Evolutionary conservation across 2,329 filamentous ascomycete genomes (phyloP).

Genomic region (Trichoderma simmonsii): DNA sequence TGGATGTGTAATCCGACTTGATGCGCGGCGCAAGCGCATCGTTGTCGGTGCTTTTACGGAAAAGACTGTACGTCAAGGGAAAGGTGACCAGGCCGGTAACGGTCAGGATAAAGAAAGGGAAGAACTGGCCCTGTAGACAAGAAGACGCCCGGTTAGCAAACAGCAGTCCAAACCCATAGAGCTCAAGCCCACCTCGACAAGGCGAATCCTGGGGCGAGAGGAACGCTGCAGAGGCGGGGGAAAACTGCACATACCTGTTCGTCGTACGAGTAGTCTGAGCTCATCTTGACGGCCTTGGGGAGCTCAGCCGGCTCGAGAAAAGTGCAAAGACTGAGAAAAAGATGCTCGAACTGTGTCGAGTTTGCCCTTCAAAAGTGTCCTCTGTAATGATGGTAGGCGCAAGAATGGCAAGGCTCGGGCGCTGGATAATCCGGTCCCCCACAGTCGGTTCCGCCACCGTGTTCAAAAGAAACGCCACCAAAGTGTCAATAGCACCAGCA

Average conservation of each 20-base stretch:
- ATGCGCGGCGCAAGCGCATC: constrained; percentile 80
- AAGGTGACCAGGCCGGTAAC: constrained; percentile 83
- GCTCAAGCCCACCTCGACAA: constrained; percentile 12
- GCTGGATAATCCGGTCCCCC: constrained; percentile 34
- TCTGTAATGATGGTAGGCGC: constrained; percentile 16
- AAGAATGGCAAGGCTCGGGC: constrained; percentile 24
- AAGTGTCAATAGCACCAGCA: neutral
- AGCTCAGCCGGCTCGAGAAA: constrained; percentile 35
- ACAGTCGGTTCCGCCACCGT: constrained; percentile 31
- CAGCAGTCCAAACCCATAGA: neutral
- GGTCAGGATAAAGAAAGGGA: constrained; percentile 97
- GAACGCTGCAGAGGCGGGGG: neutral
- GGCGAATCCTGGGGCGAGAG: neutral
- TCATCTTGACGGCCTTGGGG: constrained; percentile 59
- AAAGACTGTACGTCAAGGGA: constrained; percentile 83
- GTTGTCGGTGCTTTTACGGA: constrained; percentile 72
- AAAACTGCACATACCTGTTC: constrained; percentile 61
- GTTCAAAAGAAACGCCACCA: constrained; percentile 29
- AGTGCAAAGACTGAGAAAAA: constrained; percentile 16
- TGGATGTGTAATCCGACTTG: constrained; percentile 73
- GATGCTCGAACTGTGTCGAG: neutral
- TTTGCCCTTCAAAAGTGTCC: constrained; percentile 17
- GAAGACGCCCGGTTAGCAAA: constrained; percentile 9
- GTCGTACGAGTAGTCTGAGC: constrained; percentile 97
- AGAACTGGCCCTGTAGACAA: constrained; percentile 78